These are phyloP conservation scores for Balakata baccata DNA, from an alignment of 345 rosid genomes.

Conservation along the genomic window DNA sequence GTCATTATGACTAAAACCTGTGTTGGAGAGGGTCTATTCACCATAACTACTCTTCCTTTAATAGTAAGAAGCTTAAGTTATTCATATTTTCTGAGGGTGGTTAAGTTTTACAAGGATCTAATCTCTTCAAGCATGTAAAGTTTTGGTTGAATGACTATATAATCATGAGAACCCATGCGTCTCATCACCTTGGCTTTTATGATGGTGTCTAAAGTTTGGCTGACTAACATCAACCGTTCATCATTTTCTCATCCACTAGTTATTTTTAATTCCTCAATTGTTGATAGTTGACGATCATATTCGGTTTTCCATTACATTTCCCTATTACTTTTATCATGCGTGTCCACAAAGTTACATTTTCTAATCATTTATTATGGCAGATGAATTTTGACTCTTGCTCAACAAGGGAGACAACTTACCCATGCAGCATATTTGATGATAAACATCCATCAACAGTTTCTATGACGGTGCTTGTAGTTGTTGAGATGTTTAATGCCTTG, in stretches of 20 bases:
- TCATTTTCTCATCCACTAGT: not conserved
- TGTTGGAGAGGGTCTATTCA: not conserved
- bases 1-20: not conserved
- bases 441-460: slow-evolving; percentile 94
- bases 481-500: slow-evolving; percentile 98
- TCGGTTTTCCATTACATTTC: not conserved
- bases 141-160: not conserved
- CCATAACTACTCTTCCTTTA: not conserved
- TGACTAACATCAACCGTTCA: not conserved
- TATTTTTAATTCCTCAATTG: not conserved
- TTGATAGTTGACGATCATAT: not conserved
- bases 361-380: slow-evolving; percentile 41
- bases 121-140: not conserved
- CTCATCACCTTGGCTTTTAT: slow-evolving; percentile 4
- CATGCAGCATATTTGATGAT: slow-evolving; percentile 90
- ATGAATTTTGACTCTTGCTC: slow-evolving; percentile 91
- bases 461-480: slow-evolving; percentile 99
- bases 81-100: not conserved
- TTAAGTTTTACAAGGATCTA: not conserved
- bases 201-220: not conserved
- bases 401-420: slow-evolving; percentile 77
- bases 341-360: not conserved
- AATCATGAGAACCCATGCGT: not conserved
- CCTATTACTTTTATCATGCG: not conserved
- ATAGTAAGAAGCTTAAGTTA: not conserved